Evolutionary conservation across 2,329 filamentous ascomycete species (phyloP), one percentile per base, ranked within the genome.

Genomic region (Cucurbitaria berberidis): DNA sequence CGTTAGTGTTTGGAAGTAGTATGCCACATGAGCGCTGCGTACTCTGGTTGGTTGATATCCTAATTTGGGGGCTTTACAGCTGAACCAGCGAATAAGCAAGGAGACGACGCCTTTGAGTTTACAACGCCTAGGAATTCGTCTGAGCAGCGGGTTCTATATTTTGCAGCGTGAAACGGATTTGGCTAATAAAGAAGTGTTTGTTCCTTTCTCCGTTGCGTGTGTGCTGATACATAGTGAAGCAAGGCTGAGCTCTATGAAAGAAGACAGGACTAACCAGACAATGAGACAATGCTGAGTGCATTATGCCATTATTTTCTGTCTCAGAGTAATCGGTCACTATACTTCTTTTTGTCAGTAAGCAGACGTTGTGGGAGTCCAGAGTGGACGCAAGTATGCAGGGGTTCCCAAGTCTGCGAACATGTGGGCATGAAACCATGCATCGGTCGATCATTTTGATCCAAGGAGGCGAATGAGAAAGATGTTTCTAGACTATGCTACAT

Each of bases 1-100:
- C 47, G 36, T 36, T 40, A 36, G 39, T 47, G 35, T 51, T 41
- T 47, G 35, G 32, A 26, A 41, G 35, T 45, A 40, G 35, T 44
- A 30, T 35, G 35, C 16, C 44, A 26, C 36, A 39, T 43, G 32
- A 38, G 44, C 24, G 40, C 16, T 46, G 49, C 18, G 34, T 26
- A 35, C 30, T 49, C 16, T 58, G 50, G 54, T 58, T 60, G 60
- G 60, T 36, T 36, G 39, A 26, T 26, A 4, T 3, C 10, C 21
- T 39, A 15, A 39, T 39, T 24, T n/a, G n/a, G 34, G 41, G 16
- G 41, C 27, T 29, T 44, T 32, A 44, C 26, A 13, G n/a, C 30
- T 26, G 19, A 45, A 32, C 43, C 15, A 13, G 30, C 45, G 39
- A 21, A 46, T 47, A 29, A 35, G 43, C 18, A 35, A 45, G 30